Evolutionary conservation across 2,329 filamentous ascomycete genomes (phyloP).

Genomic region (Nemania serpens): DNA sequence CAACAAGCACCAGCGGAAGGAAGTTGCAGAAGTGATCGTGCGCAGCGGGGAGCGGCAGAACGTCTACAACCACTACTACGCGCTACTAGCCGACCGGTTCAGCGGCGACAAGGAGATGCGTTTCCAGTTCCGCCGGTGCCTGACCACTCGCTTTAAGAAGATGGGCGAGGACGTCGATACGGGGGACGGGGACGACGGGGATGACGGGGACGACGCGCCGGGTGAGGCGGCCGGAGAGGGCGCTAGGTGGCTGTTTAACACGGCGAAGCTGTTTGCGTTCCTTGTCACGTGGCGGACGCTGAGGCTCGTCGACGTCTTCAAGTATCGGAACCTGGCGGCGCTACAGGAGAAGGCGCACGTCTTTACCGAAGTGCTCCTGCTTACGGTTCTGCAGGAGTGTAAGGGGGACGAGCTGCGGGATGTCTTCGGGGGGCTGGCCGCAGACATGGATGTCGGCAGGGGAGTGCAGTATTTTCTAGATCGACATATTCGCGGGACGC

Average conservation of each 20-base stretch:
- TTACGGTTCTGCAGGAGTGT: constrained; percentile 73
- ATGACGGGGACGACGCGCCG: constrained; percentile 61
- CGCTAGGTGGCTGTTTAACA: constrained; percentile 55
- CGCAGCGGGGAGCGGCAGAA: constrained; percentile 85
- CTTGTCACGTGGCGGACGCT: constrained; percentile 54
- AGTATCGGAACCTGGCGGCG: constrained; percentile 78
- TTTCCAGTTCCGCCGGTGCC: constrained; percentile 83
- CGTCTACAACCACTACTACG: constrained; percentile 91
- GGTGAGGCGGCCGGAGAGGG: constrained; percentile 59
- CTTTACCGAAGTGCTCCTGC: constrained; percentile 81
- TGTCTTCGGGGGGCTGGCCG: constrained; percentile 68
- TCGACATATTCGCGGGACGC: constrained; percentile 72
- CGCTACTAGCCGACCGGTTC: constrained; percentile 77
- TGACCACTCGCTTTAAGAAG: constrained; percentile 84
- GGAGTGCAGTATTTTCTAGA: constrained; percentile 81
- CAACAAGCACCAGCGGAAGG: constrained; percentile 82
- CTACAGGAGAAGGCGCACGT: constrained; percentile 75
- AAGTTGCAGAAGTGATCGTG: constrained; percentile 85
- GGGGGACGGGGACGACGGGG: constrained; percentile 62
- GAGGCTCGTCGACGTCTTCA: constrained; percentile 54
- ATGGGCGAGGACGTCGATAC: constrained; percentile 74
- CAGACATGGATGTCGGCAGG: constrained; percentile 71
- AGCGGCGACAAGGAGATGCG: constrained; percentile 78
- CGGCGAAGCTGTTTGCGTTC: constrained; percentile 59
- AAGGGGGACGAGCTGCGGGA: constrained; percentile 63